Percentiles rank a stretch among this genome's conserved stretches.
Conservation (phyloP, 2,329 filamentous ascomycete genomes). For the Fusarium sp. region DNA sequence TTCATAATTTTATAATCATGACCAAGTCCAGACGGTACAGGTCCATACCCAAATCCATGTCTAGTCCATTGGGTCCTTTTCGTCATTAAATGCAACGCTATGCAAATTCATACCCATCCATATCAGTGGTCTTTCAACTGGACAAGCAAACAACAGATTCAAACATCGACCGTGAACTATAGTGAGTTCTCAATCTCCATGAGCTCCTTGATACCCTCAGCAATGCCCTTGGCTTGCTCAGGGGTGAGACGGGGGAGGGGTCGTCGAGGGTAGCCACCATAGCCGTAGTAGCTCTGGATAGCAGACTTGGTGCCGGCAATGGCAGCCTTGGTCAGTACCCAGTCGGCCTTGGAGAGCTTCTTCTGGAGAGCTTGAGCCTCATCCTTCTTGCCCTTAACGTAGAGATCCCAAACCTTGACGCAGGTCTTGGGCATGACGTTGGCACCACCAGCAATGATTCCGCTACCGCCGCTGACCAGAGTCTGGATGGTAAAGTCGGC, state of each 20-base stretch:
- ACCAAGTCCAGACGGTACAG: neutral
- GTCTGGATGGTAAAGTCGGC: constrained; percentile 90
- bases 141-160: neutral
- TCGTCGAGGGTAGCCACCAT: constrained; percentile 78
- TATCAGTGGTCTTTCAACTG: neutral
- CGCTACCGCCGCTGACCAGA: constrained; percentile 78
- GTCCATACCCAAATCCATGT: neutral
- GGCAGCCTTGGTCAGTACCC: constrained; percentile 83
- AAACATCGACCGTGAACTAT: constrained; percentile 39
- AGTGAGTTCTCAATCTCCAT: constrained; percentile 72
- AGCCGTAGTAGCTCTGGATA: constrained; percentile 83
- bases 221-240: constrained; percentile 62
- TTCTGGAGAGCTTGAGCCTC: constrained; percentile 82
- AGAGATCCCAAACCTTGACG: constrained; percentile 81
- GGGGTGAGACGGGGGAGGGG: constrained; percentile 75
- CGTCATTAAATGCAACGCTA: constrained; percentile 37
- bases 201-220: constrained; percentile 67
- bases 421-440: constrained; percentile 88
- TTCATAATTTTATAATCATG: constrained; percentile 21
- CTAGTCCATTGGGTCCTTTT: constrained; percentile 6
- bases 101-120: constrained; percentile 27
- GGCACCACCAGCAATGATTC: constrained; percentile 86
- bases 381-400: constrained; percentile 74
- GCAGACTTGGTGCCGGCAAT: constrained; percentile 89
- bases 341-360: constrained; percentile 81